phyloP scores from a whole-genome alignment of 108 stramenopile species.

The Cyclotella cryptica region DNA sequence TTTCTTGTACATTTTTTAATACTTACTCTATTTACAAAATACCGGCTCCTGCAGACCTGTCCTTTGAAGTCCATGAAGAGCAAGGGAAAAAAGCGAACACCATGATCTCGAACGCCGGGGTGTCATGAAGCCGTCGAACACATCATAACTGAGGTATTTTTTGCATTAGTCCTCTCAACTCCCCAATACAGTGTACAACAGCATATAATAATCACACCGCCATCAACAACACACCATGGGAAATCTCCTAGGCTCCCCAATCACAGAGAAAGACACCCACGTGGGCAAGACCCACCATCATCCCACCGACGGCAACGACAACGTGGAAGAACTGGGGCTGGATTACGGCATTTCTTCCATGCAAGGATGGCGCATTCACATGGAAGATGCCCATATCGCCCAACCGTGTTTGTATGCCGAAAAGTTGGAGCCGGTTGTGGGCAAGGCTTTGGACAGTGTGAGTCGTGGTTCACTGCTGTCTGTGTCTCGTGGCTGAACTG shows the following conservation, averaged over 20 bases:
- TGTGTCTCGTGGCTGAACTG: too few relatives aligned
- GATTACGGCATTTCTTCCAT: conserved; percentile 78
- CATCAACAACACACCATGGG: conserved; percentile 2
- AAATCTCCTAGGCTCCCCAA: conserved; percentile 33
- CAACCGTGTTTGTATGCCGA: conserved; percentile 55
- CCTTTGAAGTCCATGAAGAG: too few relatives aligned
- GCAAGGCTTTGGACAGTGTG: conserved; percentile 7
- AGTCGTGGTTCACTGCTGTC: too few relatives aligned
- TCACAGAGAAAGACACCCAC: conserved; percentile 48
- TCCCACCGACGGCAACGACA: conserved; percentile 14
- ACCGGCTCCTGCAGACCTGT: too few relatives aligned
- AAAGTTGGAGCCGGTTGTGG: conserved; percentile 12
- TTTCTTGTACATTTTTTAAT: too few relatives aligned
- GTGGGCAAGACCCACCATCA: conserved; percentile 22
- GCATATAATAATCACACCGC: background rate
- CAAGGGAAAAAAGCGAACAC: too few relatives aligned
- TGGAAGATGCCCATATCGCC: conserved; percentile 87
- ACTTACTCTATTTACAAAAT: too few relatives aligned
- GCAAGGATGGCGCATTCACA: conserved; percentile 92
- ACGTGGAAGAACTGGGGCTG: conserved; percentile 28
- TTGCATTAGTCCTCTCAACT: too few relatives aligned
- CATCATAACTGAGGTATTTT: too few relatives aligned
- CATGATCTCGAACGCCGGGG: too few relatives aligned
- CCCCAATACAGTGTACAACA: too few relatives aligned
- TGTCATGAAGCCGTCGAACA: too few relatives aligned